These are phyloP conservation scores for Colletotrichum plurivorum DNA, from an alignment of 2,329 filamentous ascomycete species.

Conservation along the genomic window DNA sequence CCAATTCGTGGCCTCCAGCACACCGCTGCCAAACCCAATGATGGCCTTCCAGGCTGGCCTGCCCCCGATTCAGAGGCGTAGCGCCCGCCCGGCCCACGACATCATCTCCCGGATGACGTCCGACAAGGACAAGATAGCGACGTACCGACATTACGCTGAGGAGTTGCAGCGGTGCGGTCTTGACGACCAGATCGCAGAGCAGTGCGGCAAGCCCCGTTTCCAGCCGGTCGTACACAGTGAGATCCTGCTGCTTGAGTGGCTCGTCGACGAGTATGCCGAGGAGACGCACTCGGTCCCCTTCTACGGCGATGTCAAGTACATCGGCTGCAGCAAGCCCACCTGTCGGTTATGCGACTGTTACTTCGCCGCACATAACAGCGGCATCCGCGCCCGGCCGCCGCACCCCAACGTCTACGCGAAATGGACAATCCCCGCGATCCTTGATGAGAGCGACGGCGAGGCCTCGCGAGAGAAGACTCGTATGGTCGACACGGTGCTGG, in stretches of 20 bases:
- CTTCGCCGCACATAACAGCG: conserved; percentile 35
- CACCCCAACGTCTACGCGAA: conserved; percentile 41
- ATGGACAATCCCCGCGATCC: conserved; percentile 38
- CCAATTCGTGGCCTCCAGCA: conserved; percentile 45
- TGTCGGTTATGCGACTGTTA: conserved; percentile 44
- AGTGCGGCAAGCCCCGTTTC: conserved; percentile 10
- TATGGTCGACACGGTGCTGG: conserved; percentile 22
- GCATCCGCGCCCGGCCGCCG: conserved; percentile 34
- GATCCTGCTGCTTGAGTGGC: conserved; percentile 35
- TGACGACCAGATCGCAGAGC: background rate
- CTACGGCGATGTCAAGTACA: conserved; percentile 41
- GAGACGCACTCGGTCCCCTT: conserved; percentile 14
- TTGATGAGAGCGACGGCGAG: background rate
- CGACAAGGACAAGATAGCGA: background rate
- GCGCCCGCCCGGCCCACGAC: conserved; percentile 14
- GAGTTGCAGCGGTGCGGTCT: conserved; percentile 10
- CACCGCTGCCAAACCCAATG: conserved; percentile 40
- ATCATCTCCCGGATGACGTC: conserved; percentile 45
- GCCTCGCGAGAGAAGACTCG: background rate
- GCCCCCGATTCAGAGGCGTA: conserved; percentile 5
- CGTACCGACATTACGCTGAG: background rate
- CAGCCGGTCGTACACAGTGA: conserved; percentile 41
- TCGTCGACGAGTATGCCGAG: background rate
- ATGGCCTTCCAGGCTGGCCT: conserved; percentile 27
- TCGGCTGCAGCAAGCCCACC: conserved; percentile 44